These are phyloP conservation scores for Saitoella complicata DNA, from an alignment of 805 yeast genomes.

Conservation along the genomic window DNA sequence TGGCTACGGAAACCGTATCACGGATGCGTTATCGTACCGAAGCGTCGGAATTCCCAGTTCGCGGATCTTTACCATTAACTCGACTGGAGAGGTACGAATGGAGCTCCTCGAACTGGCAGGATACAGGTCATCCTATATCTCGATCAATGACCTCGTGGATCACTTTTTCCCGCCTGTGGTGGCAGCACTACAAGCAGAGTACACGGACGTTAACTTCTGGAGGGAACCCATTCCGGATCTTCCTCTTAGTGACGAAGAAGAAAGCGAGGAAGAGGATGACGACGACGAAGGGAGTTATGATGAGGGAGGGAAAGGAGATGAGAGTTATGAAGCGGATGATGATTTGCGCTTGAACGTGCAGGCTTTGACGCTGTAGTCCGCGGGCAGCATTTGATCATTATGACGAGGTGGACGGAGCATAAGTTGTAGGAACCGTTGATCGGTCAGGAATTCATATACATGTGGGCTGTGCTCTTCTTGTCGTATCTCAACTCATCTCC, in stretches of 20 bases:
- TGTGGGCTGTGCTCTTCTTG: too few relatives aligned
- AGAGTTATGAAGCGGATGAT: constrained; percentile 9
- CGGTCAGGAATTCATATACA: too few relatives aligned
- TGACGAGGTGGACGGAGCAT: too few relatives aligned
- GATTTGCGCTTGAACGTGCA: background rate
- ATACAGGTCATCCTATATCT: constrained; percentile 69
- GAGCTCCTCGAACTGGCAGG: constrained; percentile 90
- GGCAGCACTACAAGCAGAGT: constrained; percentile 31
- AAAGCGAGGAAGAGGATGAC: constrained; percentile 18
- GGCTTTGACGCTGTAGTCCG: too few relatives aligned
- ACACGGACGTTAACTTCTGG: constrained; percentile 85
- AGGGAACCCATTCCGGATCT: constrained; percentile 54
- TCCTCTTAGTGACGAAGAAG: constrained; percentile 18
- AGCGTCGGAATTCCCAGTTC: constrained; percentile 90
- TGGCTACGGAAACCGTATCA: constrained; percentile 91
- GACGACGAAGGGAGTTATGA: constrained; percentile 18
- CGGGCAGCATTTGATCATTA: too few relatives aligned
- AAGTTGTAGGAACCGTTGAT: too few relatives aligned
- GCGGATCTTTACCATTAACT: constrained; percentile 85
- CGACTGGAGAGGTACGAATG: constrained; percentile 95
- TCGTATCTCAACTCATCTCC: too few relatives aligned
- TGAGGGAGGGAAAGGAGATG: constrained; percentile 13
- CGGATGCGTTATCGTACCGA: constrained; percentile 89
- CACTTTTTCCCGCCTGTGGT: constrained; percentile 88
- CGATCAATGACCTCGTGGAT: constrained; percentile 85